Evolutionary conservation across 1,139 yeast genomes (phyloP), one percentile per base, ranked within the genome.

Genomic region (Pichia sp.): DNA sequence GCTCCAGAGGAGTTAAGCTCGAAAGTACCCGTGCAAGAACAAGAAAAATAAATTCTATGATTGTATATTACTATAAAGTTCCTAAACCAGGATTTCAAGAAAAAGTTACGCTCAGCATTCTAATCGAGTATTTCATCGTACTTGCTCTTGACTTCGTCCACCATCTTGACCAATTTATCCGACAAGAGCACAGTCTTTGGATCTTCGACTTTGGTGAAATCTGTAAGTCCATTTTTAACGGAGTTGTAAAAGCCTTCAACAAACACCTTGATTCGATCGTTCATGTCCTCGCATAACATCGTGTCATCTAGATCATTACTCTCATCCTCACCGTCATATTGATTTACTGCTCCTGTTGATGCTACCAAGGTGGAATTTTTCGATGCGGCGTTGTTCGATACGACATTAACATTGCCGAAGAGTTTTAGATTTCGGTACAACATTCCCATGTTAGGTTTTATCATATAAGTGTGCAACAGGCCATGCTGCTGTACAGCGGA

Each of bases 191-290:
- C 57, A 8, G 67, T 31, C 43, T 66, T 64, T 6, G 41, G 36
- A 24, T 63, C 60, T 8, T 67, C 67, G 30, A 88, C 96, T 62
- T 82, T 83, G 9, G 80, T 68, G 46, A 83, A 67, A 44, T 74
- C 73, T 1, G 70, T 74, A 33, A 87, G 73, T 48, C 89, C 88
- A 51, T 74, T 74, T 29, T 65, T 52, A 60, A 87, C 73, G 9
- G 81, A 80, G 1, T 68, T 69, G 52, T 72, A 64, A 64, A 83
- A 84, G n/a, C 79, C 75, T 53, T 81, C 85, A 38, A 75, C 66
- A 59, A 85, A 70, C 1, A 85, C 74, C 54, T 76, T 77, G 42
- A 78, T 71, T 61, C 97, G 76, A 1, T 91, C 85, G 16, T 75
- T 76, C 38, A 78, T 69, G 68, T 89, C 96, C 58, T 89, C 71